Base-by-base conservation (phyloP, 257 asterid species). In the Catharanthus roseus region DNA sequence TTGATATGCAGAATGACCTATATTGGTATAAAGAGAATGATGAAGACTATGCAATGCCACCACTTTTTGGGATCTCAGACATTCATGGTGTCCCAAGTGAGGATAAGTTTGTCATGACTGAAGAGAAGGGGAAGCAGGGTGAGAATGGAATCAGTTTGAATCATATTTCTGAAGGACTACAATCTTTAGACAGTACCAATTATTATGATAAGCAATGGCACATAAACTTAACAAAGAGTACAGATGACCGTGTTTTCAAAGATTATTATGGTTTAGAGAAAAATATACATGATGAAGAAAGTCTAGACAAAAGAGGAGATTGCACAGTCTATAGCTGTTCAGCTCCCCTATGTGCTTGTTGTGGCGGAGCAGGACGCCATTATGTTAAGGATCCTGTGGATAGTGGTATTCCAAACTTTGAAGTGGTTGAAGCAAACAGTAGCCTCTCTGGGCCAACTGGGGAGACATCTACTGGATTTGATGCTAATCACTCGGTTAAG, bases 21-120 rank as follows among this genome's bases (percentile, higher is more conserved):
- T 86, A 79, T 74, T 95, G 97, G 99, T 87, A 88, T 76, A 84
- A 81, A 77, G 97, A 95, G 77, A 91, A 82, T 34, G 97, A 89
- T 39, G 95, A 93, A 36, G 96, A 91, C 79, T 93, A 70, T 70
- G 81, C 76, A 0, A 87, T 84, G 87, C 89, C 95, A 1, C 87
- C 89, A n/a, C 69, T 50, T 77, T 81, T 86, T 67, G 77, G 66
- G 31, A 86, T 75, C 77, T 36, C 79, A 9, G 93, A 90, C 47
- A 73, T 77, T 55, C 79, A 74, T 15, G 85, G 76, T 26, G 87
- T 76, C 72, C 90, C 85, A 4, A 87, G 90, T 29, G 99, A 93
- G 86, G 99, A 95, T 65, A 95, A 95, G 87, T 88, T 81, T 72
- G 80, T 95, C 45, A 82, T 77, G 79, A 81, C 88, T 5, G 80